phyloP scores from a whole-genome alignment of 129 eudicot genomes.

The Helianthus annuus region HanXRQr2.0-SUNRISE NC_035448.2:104234729-104235228 shows the following conservation, averaged over 20 bases:
- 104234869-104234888: neutral
- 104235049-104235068: slow-evolving; percentile 82
- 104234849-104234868: neutral
- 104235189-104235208: neutral
- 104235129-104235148: slow-evolving; percentile 69
- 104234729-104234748: slow-evolving; percentile 42
- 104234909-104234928: slow-evolving; percentile 55
- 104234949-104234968: slow-evolving; percentile 83
- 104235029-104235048: slow-evolving; percentile 73
- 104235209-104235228: neutral
- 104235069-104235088: slow-evolving; percentile 90
- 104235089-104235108: slow-evolving; percentile 64
- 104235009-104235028: slow-evolving; percentile 63
- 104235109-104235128: slow-evolving; percentile 71
- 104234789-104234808: slow-evolving; percentile 67
- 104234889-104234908: slow-evolving; percentile 1
- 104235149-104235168: neutral
- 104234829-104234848: slow-evolving; percentile 31
- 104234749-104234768: slow-evolving; percentile 47
- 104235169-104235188: neutral
- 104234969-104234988: slow-evolving; percentile 76
- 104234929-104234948: slow-evolving; percentile 79
- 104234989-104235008: slow-evolving; percentile 91
- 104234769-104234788: slow-evolving; percentile 69
- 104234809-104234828: slow-evolving; percentile 58